Conservation (phyloP, 352 stramenopile genomes). For the Phytophthora sansomeana region DNA sequence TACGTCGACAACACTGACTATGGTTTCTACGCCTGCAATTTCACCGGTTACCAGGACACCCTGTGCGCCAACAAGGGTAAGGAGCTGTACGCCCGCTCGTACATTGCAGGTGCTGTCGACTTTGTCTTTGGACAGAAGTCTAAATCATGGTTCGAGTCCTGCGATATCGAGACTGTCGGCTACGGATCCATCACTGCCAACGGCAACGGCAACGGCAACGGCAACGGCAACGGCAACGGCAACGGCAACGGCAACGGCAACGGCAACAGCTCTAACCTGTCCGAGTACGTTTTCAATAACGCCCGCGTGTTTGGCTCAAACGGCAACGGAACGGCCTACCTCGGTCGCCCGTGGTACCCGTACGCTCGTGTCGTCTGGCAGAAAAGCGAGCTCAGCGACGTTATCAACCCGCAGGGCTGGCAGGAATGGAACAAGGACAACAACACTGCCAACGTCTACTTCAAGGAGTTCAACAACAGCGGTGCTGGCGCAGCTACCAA, state of each 20-base stretch:
- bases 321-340: conserved; percentile 11
- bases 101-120: background rate
- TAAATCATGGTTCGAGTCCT: conserved; percentile 19
- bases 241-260: too few species aligned
- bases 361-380: conserved; percentile 21
- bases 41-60: conserved; percentile 16
- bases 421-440: conserved; percentile 9
- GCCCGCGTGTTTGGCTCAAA: conserved; percentile 8
- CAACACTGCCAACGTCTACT: conserved; percentile 20
- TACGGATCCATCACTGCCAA: conserved; percentile 17
- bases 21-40: too few species aligned
- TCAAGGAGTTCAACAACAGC: conserved; percentile 27
- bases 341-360: conserved; percentile 11
- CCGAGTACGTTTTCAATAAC: conserved; percentile 21
- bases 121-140: conserved; percentile 12
- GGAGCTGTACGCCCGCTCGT: conserved; percentile 3
- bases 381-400: conserved; percentile 18
- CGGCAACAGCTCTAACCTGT: conserved; percentile 12
- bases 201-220: conserved; percentile 5
- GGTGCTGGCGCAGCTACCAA: background rate
- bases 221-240: too few species aligned
- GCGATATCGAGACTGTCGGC: background rate
- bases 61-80: conserved; percentile 15
- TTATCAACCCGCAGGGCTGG: conserved; percentile 14
- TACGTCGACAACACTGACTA: conserved; percentile 4